A percentile compares a stretch with the other conserved stretches of the same genome.
Conservation (phyloP, 140 eudicot genomes). For the Eryngium alpinum region DNA sequence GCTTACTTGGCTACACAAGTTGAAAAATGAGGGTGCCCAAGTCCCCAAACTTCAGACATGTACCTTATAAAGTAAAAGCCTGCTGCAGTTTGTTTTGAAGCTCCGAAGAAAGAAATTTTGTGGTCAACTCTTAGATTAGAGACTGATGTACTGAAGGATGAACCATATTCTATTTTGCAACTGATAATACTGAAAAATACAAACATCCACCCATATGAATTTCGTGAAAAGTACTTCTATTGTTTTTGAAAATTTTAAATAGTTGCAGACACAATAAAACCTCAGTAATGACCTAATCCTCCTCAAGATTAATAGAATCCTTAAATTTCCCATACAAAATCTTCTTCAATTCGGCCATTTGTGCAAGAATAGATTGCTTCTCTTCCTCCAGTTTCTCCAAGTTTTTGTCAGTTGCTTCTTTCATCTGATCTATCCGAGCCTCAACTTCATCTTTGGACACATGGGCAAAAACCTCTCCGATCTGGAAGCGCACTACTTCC, state of each 20-base stretch:
- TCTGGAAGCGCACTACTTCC: conserved; percentile 88
- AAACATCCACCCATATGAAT: neutral
- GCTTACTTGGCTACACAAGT: too few species aligned
- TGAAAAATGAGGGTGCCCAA: too few species aligned
- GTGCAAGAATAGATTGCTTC: conserved; percentile 55
- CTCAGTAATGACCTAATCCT: conserved; percentile 35
- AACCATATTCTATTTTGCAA: neutral
- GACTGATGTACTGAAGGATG: too few species aligned
- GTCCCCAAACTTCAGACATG: too few species aligned
- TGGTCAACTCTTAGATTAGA: too few species aligned
- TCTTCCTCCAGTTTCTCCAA: conserved; percentile 73
- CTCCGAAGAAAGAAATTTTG: too few species aligned
- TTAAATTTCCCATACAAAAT: conserved; percentile 84
- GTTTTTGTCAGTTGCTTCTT: conserved; percentile 51
- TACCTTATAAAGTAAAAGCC: too few species aligned
- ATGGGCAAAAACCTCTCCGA: conserved; percentile 94
- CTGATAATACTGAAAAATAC: neutral
- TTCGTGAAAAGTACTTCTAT: neutral
- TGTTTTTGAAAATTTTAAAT: neutral
- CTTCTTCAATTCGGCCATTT: conserved; percentile 90
- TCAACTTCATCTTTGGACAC: conserved; percentile 90
- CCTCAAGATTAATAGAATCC: conserved; percentile 92
- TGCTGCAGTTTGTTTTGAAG: too few species aligned
- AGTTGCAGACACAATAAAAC: neutral
- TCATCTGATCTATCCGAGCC: conserved; percentile 70